Conservation (phyloP, 345 rosid species). For the Aurinia saxatilis region DNA sequence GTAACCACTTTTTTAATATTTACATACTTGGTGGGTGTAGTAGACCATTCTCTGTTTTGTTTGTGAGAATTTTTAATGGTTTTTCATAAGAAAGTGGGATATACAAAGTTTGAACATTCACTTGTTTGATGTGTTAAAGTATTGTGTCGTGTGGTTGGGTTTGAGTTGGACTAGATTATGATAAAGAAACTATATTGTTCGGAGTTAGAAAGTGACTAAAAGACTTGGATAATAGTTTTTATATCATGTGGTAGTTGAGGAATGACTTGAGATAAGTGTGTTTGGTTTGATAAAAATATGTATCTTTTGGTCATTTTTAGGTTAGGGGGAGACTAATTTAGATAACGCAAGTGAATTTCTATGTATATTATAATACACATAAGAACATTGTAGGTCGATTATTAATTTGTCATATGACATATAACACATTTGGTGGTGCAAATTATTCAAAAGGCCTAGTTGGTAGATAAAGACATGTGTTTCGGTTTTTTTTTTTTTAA, state of each 20-base stretch:
- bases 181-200: not conserved
- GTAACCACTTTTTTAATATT: not conserved
- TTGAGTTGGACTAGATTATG: not conserved
- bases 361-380: not conserved
- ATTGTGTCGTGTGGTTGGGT: not conserved
- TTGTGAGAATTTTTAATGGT: not conserved
- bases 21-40: not conserved
- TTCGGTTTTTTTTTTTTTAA: not conserved
- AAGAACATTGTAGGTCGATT: not conserved
- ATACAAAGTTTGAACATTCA: too few species aligned
- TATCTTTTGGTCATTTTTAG: slow-evolving; percentile 11
- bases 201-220: not conserved
- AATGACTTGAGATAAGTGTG: not conserved
- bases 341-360: not conserved
- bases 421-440: not conserved
- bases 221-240: not conserved
- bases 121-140: not conserved
- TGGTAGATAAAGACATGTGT: slow-evolving; percentile 5
- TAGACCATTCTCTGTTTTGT: not conserved
- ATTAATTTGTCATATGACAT: not conserved
- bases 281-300: not conserved
- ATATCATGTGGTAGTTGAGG: not conserved
- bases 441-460: slow-evolving; percentile 7
- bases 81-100: not conserved
- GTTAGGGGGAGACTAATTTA: not conserved